A percentile compares a stretch with the other conserved stretches of the same genome.
Conservation (phyloP, 352 stramenopile species). For the Pythium biforme region DNA sequence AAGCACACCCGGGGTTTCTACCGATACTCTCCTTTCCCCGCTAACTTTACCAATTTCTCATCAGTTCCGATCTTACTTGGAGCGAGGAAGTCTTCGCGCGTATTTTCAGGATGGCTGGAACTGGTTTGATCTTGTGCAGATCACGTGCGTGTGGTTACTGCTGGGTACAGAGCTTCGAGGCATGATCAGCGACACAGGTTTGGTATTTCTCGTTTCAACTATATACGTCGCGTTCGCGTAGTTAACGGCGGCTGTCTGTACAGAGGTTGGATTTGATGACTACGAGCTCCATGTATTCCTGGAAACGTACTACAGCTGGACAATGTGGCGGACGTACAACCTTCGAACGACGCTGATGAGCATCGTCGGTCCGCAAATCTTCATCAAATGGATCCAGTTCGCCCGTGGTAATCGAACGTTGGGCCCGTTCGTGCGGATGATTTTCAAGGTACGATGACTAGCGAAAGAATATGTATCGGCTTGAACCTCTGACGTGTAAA, state of each 20-base stretch:
- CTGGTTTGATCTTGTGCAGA: slow-evolving; percentile 74
- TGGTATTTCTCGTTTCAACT: not conserved
- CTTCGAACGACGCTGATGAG: slow-evolving; percentile 76
- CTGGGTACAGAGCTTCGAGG: slow-evolving; percentile 49
- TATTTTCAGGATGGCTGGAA: slow-evolving; percentile 80
- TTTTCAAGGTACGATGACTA: slow-evolving; percentile 56
- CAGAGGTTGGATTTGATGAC: slow-evolving; percentile 28
- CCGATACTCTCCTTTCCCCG: no score
- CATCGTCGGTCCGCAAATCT: slow-evolving; percentile 75
- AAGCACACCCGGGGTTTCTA: not conserved
- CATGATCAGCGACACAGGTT: slow-evolving; percentile 36
- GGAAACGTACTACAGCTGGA: slow-evolving; percentile 58
- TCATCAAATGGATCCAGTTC: slow-evolving; percentile 83
- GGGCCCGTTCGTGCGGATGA: slow-evolving; percentile 82
- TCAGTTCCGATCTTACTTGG: slow-evolving; percentile 44
- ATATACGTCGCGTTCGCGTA: not conserved
- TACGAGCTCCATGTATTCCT: slow-evolving; percentile 57
- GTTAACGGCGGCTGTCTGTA: not conserved
- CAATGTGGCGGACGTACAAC: slow-evolving; percentile 61
- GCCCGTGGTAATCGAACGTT: slow-evolving; percentile 61
- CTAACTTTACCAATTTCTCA: not conserved
- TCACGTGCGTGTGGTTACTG: slow-evolving; percentile 68
- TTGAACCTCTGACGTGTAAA: not conserved
- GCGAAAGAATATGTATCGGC: not conserved
- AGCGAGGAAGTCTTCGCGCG: slow-evolving; percentile 47